phyloP scores from a whole-genome alignment of 768 basidiomycete species.

The Exidia glandulosa region DNA sequence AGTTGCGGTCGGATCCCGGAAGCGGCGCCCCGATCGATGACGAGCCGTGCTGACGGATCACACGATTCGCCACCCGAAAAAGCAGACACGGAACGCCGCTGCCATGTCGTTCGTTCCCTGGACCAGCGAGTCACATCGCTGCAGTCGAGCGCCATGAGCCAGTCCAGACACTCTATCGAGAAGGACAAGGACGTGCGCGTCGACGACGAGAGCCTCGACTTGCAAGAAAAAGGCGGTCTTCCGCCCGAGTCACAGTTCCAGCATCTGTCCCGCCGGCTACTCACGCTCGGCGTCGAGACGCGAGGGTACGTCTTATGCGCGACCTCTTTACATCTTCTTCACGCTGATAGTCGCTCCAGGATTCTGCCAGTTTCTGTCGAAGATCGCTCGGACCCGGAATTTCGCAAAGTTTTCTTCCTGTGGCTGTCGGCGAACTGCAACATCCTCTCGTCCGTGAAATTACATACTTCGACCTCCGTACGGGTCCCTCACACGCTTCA shows the following conservation, averaged over 20 bases:
- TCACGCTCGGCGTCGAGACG: constrained; percentile 2
- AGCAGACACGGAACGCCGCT: too few species aligned
- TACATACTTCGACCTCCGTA: background rate
- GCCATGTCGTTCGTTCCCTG: too few species aligned
- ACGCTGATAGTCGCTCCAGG: background rate
- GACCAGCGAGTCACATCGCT: too few species aligned
- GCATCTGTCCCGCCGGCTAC: background rate
- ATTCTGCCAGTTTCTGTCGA: constrained; percentile 42
- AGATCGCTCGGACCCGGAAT: constrained; percentile 41
- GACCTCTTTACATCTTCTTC: background rate
- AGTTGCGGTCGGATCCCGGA: too few species aligned
- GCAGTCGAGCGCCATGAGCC: too few species aligned
- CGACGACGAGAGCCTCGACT: background rate
- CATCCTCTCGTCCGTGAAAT: constrained; percentile 35
- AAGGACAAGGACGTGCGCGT: background rate
- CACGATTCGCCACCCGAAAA: too few species aligned
- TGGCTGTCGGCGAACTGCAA: constrained; percentile 68
- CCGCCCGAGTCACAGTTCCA: background rate
- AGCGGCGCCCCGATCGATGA: too few species aligned
- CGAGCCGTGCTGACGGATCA: too few species aligned
- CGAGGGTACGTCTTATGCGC: background rate
- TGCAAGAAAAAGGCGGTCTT: background rate
- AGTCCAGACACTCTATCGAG: background rate
- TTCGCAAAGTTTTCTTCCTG: constrained; percentile 56
- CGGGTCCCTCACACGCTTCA: constrained; percentile 11